A percentile compares a stretch with the other conserved stretches of the same genome.
These are phyloP conservation scores for Russula earlei DNA, from an alignment of 768 basidiomycete genomes.

Conservation along the genomic window DNA sequence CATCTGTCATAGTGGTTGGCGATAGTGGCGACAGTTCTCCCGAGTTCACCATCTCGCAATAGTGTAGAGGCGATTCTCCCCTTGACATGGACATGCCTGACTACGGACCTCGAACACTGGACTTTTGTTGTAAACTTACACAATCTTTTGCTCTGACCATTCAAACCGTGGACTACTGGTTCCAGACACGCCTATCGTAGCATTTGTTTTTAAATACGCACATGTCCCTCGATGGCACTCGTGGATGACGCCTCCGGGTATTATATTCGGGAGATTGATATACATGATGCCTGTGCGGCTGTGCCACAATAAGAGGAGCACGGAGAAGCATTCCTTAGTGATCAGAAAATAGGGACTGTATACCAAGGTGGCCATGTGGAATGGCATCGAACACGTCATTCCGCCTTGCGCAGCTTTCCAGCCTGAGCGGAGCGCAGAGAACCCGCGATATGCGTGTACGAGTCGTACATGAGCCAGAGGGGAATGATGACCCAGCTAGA, in stretches of 20 bases:
- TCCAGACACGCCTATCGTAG: not conserved
- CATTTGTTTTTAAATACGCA: not conserved
- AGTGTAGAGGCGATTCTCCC: not conserved
- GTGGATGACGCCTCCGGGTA: not conserved
- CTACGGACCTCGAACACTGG: not conserved
- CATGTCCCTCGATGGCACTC: not conserved
- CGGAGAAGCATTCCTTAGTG: not conserved
- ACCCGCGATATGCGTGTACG: constrained; percentile 59
- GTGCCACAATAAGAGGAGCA: not conserved
- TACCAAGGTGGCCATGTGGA: too few species aligned
- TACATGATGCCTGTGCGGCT: not conserved
- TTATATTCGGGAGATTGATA: not conserved
- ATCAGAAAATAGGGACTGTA: too few species aligned
- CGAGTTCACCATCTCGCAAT: constrained; percentile 24
- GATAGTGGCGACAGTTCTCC: constrained; percentile 35
- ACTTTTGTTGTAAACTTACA: not conserved
- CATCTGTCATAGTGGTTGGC: constrained; percentile 32
- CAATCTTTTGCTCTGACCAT: not conserved
- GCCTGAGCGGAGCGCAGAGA: constrained; percentile 36
- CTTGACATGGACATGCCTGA: not conserved
- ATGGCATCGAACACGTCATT: not conserved
- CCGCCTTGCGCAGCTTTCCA: constrained; percentile 1
- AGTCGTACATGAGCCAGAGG: constrained; percentile 66
- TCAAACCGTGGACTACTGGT: constrained; percentile 4
- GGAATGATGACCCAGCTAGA: constrained; percentile 75